Conservation (phyloP, 306 rosid genomes). For the Prunus persica region DNA sequence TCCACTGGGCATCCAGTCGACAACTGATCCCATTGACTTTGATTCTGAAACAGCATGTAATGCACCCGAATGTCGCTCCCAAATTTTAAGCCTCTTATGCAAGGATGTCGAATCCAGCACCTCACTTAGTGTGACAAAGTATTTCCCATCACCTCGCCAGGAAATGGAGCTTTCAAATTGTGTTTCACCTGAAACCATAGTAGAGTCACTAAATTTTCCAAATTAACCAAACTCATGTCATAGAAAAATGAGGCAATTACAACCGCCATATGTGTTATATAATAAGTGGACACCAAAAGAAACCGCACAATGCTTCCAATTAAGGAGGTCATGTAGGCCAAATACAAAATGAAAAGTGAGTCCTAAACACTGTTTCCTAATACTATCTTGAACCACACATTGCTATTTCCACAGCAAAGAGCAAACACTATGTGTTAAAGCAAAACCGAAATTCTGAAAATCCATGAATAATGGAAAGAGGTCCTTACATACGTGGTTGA, state of each 20-base stretch:
- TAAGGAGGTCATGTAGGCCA: background rate
- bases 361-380: background rate
- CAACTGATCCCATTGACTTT: conserved; percentile 48
- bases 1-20: conserved; percentile 99
- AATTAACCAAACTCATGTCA: background rate
- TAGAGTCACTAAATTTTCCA: conserved; percentile 13
- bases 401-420: background rate
- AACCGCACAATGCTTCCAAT: background rate
- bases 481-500: conserved; percentile 64
- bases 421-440: background rate
- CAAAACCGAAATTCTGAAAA: background rate
- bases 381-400: background rate
- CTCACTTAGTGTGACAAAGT: conserved; percentile 61
- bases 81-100: conserved; percentile 65
- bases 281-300: background rate
- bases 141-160: conserved; percentile 97
- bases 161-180: conserved; percentile 44
- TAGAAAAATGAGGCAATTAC: background rate
- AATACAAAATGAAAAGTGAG: background rate
- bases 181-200: conserved; percentile 58
- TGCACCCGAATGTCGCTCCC: conserved; percentile 85
- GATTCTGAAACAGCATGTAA: conserved; percentile 72
- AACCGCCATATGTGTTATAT: background rate
- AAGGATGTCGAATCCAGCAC: conserved; percentile 27
- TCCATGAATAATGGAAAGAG: conserved; percentile 16